phyloP scores from a whole-genome alignment of 2,329 filamentous ascomycete genomes.

The Alternaria longipes region DNA sequence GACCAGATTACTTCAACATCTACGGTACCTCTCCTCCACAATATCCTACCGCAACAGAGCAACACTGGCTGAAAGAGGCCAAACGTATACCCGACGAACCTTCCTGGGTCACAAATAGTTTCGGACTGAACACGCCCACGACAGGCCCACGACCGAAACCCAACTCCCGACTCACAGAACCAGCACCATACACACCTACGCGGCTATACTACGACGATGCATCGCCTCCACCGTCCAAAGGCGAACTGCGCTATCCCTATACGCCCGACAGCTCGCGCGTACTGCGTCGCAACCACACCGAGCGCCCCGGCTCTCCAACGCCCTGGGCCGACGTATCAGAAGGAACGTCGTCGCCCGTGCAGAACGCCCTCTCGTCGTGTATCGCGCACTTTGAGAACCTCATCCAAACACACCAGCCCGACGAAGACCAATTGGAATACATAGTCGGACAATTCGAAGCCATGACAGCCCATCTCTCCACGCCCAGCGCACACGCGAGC shows the following conservation, averaged over 20 bases:
- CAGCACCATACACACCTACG: constrained; percentile 32
- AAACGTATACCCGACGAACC: constrained; percentile 1
- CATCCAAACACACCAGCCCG: constrained; percentile 41
- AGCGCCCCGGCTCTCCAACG: constrained; percentile 29
- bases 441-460: constrained; percentile 45
- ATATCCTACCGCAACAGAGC: constrained; percentile 20
- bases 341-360: constrained; percentile 37
- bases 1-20: constrained; percentile 34
- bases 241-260: constrained; percentile 41
- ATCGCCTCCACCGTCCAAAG: constrained; percentile 11
- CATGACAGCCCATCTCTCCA: constrained; percentile 42
- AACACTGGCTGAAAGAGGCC: constrained; percentile 16
- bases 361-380: constrained; percentile 44
- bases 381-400: constrained; percentile 44
- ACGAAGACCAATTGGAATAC: constrained; percentile 48
- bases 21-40: constrained; percentile 24
- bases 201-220: constrained; percentile 24
- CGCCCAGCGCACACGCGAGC: constrained; percentile 32
- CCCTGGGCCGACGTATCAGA: constrained; percentile 38
- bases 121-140: constrained; percentile 22
- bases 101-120: constrained; percentile 7
- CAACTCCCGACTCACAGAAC: constrained; percentile 24
- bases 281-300: constrained; percentile 23
- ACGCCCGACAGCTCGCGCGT: constrained; percentile 44
- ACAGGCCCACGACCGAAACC: constrained; percentile 28